Evolutionary conservation across 2,329 filamentous ascomycete species (phyloP), one percentile per base, ranked within the genome.

Genomic region (Xylaria sp.): DNA sequence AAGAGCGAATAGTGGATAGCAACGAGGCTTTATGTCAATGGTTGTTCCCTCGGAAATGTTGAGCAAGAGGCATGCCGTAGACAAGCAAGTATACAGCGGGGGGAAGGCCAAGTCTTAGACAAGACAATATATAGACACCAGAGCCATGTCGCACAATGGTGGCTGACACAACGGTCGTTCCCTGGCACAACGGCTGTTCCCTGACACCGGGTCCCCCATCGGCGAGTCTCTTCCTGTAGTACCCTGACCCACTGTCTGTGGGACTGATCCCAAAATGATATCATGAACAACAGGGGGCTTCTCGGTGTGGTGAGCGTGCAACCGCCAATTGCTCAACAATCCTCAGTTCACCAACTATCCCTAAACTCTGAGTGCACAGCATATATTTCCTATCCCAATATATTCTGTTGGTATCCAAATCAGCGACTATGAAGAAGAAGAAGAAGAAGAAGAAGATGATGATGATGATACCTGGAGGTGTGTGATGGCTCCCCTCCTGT

Each of bases 41-140:
- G 11, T 41, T 13, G 51, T 47, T 48, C 17, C 46, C 44, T 37
- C 17, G 23, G 52, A 35, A 35, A 48, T 29, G 1, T 44, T 19
- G 52, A 48, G 3, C 25, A 37, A 40, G 35, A 60, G 46, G 44
- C 48, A 56, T 46, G 31, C 44, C 54, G 25, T 21, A 23, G 53
- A 54, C 27, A 37, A 29, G 23, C 33, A 49, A 46, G 46, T 23
- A 31, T 44, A n/a, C 10, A 59, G 21, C n/a, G 33, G 19, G 23
- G 15, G 35, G 9, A 33, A 29, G 27, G 40, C 27, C 37, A 29
- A 15, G 15, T 41, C 17, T 41, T n/a, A 19, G 54, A 19, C 29
- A 43, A 23, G 15, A 33, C 13, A 13, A 21, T 58, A 31, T 51
- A 58, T 49, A 27, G 33, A 40, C 17, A 33, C 38, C n/a, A 2